phyloP scores from a whole-genome alignment of 2,329 filamentous ascomycete species.

The Clathrospora elynae region DNA sequence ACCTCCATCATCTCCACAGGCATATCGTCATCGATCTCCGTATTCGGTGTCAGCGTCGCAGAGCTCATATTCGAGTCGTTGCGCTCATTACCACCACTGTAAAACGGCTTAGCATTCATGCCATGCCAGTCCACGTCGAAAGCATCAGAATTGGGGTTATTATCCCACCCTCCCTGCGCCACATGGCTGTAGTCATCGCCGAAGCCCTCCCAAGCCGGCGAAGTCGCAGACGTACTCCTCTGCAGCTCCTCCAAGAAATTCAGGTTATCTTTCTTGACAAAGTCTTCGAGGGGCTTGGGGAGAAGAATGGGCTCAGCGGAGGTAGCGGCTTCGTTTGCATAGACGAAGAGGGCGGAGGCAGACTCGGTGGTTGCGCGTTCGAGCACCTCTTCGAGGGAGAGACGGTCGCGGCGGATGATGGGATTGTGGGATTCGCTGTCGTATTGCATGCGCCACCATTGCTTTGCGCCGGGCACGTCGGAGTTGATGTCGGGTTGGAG shows the following conservation, averaged over 20 bases:
- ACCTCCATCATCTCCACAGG: constrained; percentile 36
- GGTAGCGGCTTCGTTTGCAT: constrained; percentile 57
- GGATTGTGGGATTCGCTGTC: constrained; percentile 29
- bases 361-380: constrained; percentile 59
- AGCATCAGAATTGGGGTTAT: constrained; percentile 5
- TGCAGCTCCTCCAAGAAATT: constrained; percentile 42
- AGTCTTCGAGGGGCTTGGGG: constrained; percentile 42
- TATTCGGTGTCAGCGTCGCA: constrained; percentile 45
- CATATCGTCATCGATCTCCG: constrained; percentile 35
- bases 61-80: constrained; percentile 29
- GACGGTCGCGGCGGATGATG: constrained; percentile 40
- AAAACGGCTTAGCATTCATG: constrained; percentile 28
- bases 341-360: constrained; percentile 61
- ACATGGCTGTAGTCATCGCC: constrained; percentile 12
- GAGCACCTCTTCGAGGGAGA: constrained; percentile 61
- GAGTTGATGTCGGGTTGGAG: constrained; percentile 48
- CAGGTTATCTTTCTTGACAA: constrained; percentile 57
- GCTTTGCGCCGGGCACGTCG: constrained; percentile 22
- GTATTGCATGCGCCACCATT: constrained; percentile 49
- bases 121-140: constrained; percentile 31
- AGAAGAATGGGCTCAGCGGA: constrained; percentile 25
- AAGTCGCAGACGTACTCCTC: too few relatives aligned
- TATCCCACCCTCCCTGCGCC: constrained; percentile 27
- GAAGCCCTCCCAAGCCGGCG: constrained; percentile 21
- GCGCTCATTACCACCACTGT: constrained; percentile 10